A percentile compares a stretch with the other conserved stretches of the same genome.
These are phyloP conservation scores for Ophiostoma ips DNA, from an alignment of 2,329 filamentous ascomycete genomes.

Conservation along the genomic window DNA sequence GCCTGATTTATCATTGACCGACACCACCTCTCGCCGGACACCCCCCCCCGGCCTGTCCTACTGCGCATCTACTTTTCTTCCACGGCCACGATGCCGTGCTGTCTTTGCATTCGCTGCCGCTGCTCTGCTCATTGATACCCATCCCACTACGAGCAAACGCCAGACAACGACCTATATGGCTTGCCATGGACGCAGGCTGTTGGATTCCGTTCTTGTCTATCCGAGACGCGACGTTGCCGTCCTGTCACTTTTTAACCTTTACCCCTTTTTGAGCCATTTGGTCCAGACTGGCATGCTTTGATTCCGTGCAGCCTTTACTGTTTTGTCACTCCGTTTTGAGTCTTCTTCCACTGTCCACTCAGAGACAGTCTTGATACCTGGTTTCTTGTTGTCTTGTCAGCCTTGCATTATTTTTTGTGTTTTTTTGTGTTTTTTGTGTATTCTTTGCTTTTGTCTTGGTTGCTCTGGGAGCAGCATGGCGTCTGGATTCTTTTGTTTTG, in stretches of 20 bases:
- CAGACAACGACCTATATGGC: too few relatives aligned
- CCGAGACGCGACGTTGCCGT: neutral
- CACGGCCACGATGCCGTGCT: too few relatives aligned
- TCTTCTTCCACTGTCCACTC: neutral
- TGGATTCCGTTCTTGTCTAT: neutral
- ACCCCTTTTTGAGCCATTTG: neutral
- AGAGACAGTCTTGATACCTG: constrained; percentile 1
- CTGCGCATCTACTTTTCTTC: too few relatives aligned
- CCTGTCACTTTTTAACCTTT: too few relatives aligned
- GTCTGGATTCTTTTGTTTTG: neutral
- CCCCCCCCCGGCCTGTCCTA: too few relatives aligned
- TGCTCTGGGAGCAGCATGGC: neutral
- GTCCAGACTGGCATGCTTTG: neutral
- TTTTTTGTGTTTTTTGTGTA: neutral
- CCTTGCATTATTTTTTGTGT: neutral
- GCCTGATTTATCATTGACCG: too few relatives aligned
- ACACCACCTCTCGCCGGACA: too few relatives aligned
- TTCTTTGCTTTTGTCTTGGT: neutral
- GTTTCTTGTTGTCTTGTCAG: neutral
- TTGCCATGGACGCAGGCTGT: too few relatives aligned
- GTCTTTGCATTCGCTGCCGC: too few relatives aligned
- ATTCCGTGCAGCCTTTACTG: neutral
- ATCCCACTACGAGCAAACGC: too few relatives aligned
- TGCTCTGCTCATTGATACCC: too few relatives aligned
- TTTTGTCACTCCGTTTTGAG: neutral